These are phyloP conservation scores for Isochrysis galbana DNA, from an alignment of 78 protist genomes.

Conservation along the genomic window DNA sequence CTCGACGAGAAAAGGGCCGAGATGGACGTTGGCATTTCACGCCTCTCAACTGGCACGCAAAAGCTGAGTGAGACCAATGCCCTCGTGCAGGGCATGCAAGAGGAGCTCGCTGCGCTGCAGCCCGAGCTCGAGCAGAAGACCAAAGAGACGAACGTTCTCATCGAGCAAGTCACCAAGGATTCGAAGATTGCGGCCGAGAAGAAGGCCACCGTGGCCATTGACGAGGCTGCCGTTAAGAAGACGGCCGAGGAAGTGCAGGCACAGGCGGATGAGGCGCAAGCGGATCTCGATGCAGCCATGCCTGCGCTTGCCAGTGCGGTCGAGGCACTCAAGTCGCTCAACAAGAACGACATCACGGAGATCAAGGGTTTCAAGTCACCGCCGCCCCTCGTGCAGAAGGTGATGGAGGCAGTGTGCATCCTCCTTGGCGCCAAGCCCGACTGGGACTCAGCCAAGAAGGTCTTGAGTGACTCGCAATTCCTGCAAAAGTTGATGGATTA, in stretches of 20 bases:
- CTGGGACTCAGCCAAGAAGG: conserved; percentile 63
- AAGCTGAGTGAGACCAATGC: conserved; percentile 60
- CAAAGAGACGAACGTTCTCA: conserved; percentile 55
- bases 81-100: conserved; percentile 66
- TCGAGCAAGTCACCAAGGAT: conserved; percentile 53
- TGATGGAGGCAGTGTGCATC: conserved; percentile 75
- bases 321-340: conserved; percentile 65
- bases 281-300: conserved; percentile 72
- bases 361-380: conserved; percentile 42
- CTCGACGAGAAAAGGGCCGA: conserved; percentile 1
- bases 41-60: conserved; percentile 54
- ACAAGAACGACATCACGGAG: conserved; percentile 67
- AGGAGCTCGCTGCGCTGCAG: conserved; percentile 57
- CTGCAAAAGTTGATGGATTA: conserved; percentile 48
- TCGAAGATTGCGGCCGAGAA: conserved; percentile 40
- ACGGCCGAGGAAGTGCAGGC: conserved; percentile 55
- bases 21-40: neutral
- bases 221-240: conserved; percentile 40
- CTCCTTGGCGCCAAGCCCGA: conserved; percentile 59
- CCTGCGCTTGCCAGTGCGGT: conserved; percentile 77
- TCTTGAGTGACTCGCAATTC: conserved; percentile 30
- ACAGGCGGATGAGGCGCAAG: conserved; percentile 60
- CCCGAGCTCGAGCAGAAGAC: conserved; percentile 46
- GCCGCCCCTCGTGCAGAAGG: conserved; percentile 49
- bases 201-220: conserved; percentile 43